Conservation (phyloP, 75 land plant species). For the Chamaecyparis obtusa region DNA sequence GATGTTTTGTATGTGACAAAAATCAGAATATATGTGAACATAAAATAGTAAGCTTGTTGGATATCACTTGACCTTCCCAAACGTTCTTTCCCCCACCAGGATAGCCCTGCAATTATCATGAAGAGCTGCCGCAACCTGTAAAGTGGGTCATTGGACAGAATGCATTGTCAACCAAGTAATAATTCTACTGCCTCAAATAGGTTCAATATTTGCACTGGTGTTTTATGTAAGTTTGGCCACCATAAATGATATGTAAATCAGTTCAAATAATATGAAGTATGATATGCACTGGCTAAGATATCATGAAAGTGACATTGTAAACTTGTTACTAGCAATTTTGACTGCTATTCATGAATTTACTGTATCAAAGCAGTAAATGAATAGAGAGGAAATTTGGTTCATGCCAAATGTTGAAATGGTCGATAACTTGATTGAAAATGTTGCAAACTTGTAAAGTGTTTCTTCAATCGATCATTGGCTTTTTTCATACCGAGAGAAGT, state of each 20-base stretch:
- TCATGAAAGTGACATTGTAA: not conserved
- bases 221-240: not conserved
- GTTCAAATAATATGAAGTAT: not conserved
- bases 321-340: not conserved
- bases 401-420: not conserved
- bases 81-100: slow-evolving; percentile 91
- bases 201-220: not conserved
- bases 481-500: not conserved
- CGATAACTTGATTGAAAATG: not conserved
- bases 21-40: not conserved
- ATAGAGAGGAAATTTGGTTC: not conserved
- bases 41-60: not conserved
- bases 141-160: slow-evolving; percentile 4
- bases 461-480: not conserved
- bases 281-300: not conserved
- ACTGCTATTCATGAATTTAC: not conserved
- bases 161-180: slow-evolving; percentile 5
- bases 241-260: not conserved
- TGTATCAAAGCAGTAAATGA: not conserved
- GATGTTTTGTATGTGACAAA: not conserved
- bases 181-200: not conserved
- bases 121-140: slow-evolving; percentile 92
- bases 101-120: slow-evolving; percentile 98
- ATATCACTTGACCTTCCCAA: slow-evolving; percentile 73
- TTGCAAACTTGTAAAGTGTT: not conserved